Evolutionary conservation across 2,329 filamentous ascomycete genomes (phyloP).

Genomic region (Sporothrix protearum): DNA sequence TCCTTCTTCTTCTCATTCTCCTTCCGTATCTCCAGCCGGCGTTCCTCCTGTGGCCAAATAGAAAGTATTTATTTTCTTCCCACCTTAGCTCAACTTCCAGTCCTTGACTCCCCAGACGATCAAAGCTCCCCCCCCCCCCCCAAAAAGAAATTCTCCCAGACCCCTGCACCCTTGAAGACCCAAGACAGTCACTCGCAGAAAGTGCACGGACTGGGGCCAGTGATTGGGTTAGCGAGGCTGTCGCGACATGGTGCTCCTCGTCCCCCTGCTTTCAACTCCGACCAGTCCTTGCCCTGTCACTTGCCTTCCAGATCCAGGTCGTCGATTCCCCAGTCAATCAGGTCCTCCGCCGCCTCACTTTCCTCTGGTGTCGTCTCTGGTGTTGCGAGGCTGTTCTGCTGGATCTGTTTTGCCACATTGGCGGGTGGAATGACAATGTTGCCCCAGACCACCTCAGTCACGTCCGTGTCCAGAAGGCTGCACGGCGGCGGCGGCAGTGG

Average conservation of each 20-base stretch:
- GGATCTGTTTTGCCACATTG: not conserved
- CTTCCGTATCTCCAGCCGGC: not conserved
- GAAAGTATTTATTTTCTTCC: not conserved
- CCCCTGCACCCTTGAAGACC: not conserved
- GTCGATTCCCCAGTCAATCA: not conserved
- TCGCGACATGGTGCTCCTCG: too few relatives aligned
- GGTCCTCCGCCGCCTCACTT: not conserved
- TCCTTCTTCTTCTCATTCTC: not conserved
- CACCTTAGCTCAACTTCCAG: not conserved
- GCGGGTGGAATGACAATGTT: slow-evolving; percentile 11
- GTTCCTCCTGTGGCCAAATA: not conserved
- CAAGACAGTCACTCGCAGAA: not conserved
- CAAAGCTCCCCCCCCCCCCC: too few relatives aligned
- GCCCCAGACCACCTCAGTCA: slow-evolving; percentile 19
- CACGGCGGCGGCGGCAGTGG: not conserved
- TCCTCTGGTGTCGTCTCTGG: not conserved
- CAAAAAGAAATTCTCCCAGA: too few relatives aligned
- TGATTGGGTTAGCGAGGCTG: not conserved
- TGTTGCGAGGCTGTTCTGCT: not conserved
- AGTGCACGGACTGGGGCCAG: not conserved
- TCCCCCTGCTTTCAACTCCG: not conserved
- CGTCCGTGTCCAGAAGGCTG: slow-evolving; percentile 14
- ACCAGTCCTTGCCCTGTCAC: not conserved
- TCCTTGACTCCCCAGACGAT: not conserved
- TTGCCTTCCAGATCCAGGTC: not conserved